phyloP scores from a whole-genome alignment of 257 asterid species.

The Henckelia pumila region DNA sequence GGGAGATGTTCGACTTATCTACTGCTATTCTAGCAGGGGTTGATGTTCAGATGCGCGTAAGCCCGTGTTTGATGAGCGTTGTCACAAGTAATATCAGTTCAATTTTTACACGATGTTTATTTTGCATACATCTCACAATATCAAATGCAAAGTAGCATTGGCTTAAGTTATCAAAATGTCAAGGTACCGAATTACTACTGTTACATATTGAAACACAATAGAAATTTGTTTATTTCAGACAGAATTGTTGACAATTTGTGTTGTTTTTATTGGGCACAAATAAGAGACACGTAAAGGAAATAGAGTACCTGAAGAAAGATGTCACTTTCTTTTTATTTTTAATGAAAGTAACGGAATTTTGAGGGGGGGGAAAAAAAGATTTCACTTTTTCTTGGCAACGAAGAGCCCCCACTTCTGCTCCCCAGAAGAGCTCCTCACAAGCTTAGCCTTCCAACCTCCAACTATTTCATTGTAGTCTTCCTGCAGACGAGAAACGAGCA shows the following conservation, averaged over 20 bases:
- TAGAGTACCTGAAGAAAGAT: background rate
- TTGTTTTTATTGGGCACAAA: background rate
- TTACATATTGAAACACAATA: too few species aligned
- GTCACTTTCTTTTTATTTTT: too few species aligned
- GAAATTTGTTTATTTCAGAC: background rate
- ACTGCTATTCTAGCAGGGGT: background rate
- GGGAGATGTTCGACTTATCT: background rate
- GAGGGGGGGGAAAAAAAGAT: too few species aligned
- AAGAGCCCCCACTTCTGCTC: background rate
- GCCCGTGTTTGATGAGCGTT: background rate
- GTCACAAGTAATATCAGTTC: background rate
- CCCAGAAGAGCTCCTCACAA: conserved; percentile 37
- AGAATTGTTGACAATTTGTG: background rate
- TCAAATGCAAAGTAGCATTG: background rate
- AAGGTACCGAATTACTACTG: too few species aligned
- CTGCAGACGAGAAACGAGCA: conserved; percentile 19
- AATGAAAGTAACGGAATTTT: too few species aligned
- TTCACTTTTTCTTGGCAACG: background rate
- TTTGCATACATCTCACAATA: background rate
- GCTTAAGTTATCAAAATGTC: background rate
- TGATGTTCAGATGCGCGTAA: too few species aligned
- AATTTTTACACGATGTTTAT: too few species aligned
- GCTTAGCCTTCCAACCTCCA: conserved; percentile 86
- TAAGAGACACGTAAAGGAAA: background rate
- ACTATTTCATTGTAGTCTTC: conserved; percentile 62